A percentile compares a stretch with the other conserved stretches of the same genome.
Conservation (phyloP, 164 flowering plant genomes). For the Saururus chinensis region DNA sequence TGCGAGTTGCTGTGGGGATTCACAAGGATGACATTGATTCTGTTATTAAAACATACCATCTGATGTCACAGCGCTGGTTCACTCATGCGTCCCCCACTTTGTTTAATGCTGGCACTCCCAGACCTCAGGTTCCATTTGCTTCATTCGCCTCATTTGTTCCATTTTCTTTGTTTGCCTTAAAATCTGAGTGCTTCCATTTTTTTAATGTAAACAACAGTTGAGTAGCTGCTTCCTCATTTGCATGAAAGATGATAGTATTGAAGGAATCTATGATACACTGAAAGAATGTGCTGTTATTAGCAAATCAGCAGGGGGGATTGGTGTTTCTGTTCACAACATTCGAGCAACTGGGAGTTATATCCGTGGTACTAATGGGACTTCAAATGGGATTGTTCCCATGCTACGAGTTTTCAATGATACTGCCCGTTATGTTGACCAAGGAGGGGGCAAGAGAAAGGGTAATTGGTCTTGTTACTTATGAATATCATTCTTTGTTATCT, state of each 20-base stretch:
- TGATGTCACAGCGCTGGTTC: slow-evolving; percentile 99
- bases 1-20: slow-evolving; percentile 98
- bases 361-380: slow-evolving; percentile 98
- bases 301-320: slow-evolving; percentile 99
- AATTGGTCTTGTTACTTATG: background rate
- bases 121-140: slow-evolving; percentile 77
- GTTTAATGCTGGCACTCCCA: slow-evolving; percentile 95
- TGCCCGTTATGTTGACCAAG: slow-evolving; percentile 99
- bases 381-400: slow-evolving; percentile 99
- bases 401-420: slow-evolving; percentile 94
- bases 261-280: slow-evolving; percentile 92
- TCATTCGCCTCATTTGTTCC: no score
- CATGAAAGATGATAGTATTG: slow-evolving; percentile 98
- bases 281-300: slow-evolving; percentile 99
- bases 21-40: slow-evolving; percentile 94
- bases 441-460: slow-evolving; percentile 99
- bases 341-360: slow-evolving; percentile 96
- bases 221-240: slow-evolving; percentile 96
- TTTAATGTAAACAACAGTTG: slow-evolving; percentile 32
- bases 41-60: slow-evolving; percentile 76
- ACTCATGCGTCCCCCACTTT: slow-evolving; percentile 99
- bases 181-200: background rate
- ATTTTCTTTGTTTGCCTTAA: no score
- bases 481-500: no score
- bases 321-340: slow-evolving; percentile 91